Percentiles rank a stretch among this genome's conserved stretches.
phyloP scores from a whole-genome alignment of 1,139 yeast species.

The Pichia sp. region DNA sequence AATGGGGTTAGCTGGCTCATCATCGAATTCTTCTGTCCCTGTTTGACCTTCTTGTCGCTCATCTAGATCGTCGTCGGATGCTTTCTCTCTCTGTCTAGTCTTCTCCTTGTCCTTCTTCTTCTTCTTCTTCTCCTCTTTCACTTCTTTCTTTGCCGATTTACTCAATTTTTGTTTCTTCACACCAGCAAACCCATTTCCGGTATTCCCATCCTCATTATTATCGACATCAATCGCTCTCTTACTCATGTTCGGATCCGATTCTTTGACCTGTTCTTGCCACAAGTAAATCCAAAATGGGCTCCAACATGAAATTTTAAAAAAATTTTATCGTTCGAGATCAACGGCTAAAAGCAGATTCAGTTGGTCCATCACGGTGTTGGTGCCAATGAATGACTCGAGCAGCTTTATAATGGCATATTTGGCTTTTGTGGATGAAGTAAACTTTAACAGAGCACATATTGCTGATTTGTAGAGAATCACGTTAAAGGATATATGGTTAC shows the following conservation, averaged over 20 bases:
- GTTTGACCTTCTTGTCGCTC: background rate
- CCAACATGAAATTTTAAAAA: background rate
- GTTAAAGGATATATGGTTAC: no score
- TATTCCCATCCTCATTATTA: conserved; percentile 4
- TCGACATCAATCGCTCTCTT: conserved; percentile 3
- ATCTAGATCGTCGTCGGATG: background rate
- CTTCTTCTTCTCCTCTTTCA: background rate
- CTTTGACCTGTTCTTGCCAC: background rate
- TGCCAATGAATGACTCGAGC: no score
- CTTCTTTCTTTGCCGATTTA: conserved; percentile 1
- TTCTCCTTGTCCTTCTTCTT: background rate
- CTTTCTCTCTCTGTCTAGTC: background rate
- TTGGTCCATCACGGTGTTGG: no score
- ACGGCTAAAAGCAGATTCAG: no score
- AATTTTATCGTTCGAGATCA: no score
- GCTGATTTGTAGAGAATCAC: no score
- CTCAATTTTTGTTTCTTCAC: background rate
- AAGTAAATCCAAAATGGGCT: background rate
- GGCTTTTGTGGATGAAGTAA: no score
- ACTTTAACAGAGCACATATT: no score
- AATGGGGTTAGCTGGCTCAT: conserved; percentile 8
- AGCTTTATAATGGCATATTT: no score
- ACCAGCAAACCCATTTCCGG: background rate
- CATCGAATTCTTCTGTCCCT: conserved; percentile 10
- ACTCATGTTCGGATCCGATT: conserved; percentile 2